Evolutionary conservation across 1,139 yeast genomes (phyloP), one percentile per base, ranked within the genome.

Genomic region (Magnusiomyces paraingens): DNA sequence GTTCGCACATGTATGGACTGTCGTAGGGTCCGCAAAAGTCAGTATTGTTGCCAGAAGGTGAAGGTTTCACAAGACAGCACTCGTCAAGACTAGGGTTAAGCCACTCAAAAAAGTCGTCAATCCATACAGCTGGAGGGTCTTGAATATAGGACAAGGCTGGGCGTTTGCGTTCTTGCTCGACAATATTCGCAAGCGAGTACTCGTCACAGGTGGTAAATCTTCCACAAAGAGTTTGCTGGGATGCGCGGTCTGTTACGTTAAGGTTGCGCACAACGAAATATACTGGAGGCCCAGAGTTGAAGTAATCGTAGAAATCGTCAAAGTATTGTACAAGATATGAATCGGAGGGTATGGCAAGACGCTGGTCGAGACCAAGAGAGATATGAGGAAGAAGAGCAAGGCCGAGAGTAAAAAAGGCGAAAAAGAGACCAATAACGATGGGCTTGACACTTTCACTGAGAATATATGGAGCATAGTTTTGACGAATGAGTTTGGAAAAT

Each of bases 221-320:
- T 1, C 98, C 96, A 71, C 99, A 93, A 0, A 91, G 64, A 54
- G 80, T 76, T 62, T 84, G 84, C 67, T 93, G 99, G 50, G 76
- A 77, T 0, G 61, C 69, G 52, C 88, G 71, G 11, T 69, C 57
- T 0, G 94, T 86, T 1, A 86, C 73, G 63, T 88, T 84, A 52
- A 82, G 66, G 55, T 79, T 81, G 54, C 80, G 79, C 20, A 88
- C 81, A 36, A 93, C 91, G 68, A 89, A 86, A 64, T 86, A 93
- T 1, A 88, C 78, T 0, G 99, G 99, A 0, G 99, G 96, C 0
- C 98, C 99, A 2, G 86, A 86, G 59, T 86, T 84, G 57, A 93
- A 74, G 64, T 83, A 86, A 1, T 76, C 69, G 64, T 85, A 86
- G 14, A 90, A 75, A 51, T 93, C 90, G 59, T 84, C 74, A 70